Base-by-base conservation (phyloP, 108 stramenopile species). In the Cylindrotheca closterium region DNA sequence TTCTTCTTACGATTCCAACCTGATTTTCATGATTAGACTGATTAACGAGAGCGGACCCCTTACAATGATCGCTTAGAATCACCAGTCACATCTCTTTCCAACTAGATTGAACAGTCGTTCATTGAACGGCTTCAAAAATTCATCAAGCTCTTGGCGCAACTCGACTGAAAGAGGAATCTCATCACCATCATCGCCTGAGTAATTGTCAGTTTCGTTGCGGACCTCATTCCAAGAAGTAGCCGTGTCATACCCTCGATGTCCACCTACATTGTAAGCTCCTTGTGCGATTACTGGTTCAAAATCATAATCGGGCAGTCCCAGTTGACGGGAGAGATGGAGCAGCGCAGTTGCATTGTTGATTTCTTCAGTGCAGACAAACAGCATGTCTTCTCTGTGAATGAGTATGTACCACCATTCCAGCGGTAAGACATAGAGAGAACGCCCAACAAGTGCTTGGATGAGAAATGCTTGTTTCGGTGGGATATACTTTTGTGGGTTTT, bases 331-430 rank as follows among this genome's bases (percentile, higher is more conserved):
- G 27, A 93, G 47, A 45, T 88, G 49, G 0, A 75, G 71, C 70
- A 93, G 60, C 0, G 82, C 19, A 4, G 64, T 68, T 8, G 71
- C 73, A 58, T 86, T 61, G 18, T 63, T 68, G 63, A 93, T 57
- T 26, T 88, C 87, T 67, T 93, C 92, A 2, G 81, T 90, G 60
- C 92, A 93, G 18, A 87, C 66, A 53, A 90, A 77, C 42, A 82
- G 68, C 7, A 89, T 77, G 27, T 85, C 68, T 26, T 78, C 52
- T 24, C 71, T 46, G 0, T 73, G 37, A 71, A 77, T 86, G 3
- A 63, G 65, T n/a, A 74, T 70, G 47, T 90, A 93, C 92, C 92
- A 93, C 92, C 92, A 93, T 58, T 93, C 92, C 30, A 93, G 67
- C 0, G 92, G 92, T 4, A 88, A 65, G 12, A 74, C 65, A 52